phyloP scores from a whole-genome alignment of 2,329 filamentous ascomycete genomes.

The Monilinia fructigena region DNA sequence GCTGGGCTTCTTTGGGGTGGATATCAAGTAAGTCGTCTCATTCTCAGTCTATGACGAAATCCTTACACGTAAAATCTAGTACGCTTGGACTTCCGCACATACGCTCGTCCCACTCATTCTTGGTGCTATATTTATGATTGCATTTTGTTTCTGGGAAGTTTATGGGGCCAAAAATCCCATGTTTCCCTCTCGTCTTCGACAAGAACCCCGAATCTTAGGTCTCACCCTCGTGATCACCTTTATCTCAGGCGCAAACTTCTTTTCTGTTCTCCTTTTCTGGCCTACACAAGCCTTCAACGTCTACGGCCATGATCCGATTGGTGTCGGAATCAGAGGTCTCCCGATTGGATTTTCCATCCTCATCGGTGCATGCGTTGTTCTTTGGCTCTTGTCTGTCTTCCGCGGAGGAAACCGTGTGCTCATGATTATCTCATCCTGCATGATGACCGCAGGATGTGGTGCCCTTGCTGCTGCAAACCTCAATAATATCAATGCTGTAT shows the following conservation, averaged over 20 bases:
- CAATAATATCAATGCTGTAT: constrained; percentile 56
- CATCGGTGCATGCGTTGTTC: constrained; percentile 56
- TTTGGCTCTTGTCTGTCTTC: constrained; percentile 58
- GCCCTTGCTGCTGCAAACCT: constrained; percentile 51
- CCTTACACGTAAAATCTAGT: constrained; percentile 54
- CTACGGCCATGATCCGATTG: constrained; percentile 63
- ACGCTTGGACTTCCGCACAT: constrained; percentile 54
- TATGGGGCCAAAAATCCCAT: constrained; percentile 50
- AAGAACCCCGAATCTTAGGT: constrained; percentile 50
- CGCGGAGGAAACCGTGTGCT: constrained; percentile 58
- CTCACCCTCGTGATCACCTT: constrained; percentile 58
- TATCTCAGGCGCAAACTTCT: constrained; percentile 56
- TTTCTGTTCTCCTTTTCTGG: constrained; percentile 54
- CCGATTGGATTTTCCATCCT: constrained; percentile 64
- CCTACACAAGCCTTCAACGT: constrained; percentile 61
- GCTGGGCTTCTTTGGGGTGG: constrained; percentile 57
- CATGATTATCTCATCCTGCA: constrained; percentile 56
- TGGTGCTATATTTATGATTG: constrained; percentile 47
- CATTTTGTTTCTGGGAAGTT: constrained; percentile 54
- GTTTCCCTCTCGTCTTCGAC: constrained; percentile 52
- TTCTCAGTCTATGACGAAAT: not conserved
- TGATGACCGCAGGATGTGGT: constrained; percentile 64
- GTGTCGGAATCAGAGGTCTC: constrained; percentile 60
- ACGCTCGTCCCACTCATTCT: constrained; percentile 55
- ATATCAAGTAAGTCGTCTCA: constrained; percentile 39